phyloP scores from a whole-genome alignment of 2,329 filamentous ascomycete genomes.

The Neurospora sp. region DNA sequence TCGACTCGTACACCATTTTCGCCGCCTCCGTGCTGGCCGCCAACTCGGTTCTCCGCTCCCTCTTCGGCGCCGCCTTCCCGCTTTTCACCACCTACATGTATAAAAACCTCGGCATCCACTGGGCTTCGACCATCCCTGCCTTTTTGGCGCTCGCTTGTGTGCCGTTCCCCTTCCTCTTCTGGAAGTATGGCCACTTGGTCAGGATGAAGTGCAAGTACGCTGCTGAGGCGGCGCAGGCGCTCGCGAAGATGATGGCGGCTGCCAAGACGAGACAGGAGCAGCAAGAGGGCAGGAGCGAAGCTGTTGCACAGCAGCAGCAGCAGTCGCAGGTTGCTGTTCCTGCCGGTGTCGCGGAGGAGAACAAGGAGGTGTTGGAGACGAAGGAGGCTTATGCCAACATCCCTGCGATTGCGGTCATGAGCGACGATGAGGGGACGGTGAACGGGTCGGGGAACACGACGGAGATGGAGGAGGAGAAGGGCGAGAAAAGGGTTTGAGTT shows the following conservation, averaged over 20 bases:
- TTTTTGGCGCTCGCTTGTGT: constrained; percentile 65
- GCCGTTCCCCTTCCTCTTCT: constrained; percentile 68
- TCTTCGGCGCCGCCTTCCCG: constrained; percentile 65
- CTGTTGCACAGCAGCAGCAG: neutral
- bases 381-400: neutral
- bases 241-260: constrained; percentile 31
- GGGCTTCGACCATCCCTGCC: constrained; percentile 64
- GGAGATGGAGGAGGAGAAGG: constrained; percentile 1
- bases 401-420: constrained; percentile 2
- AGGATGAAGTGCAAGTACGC: constrained; percentile 61
- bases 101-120: constrained; percentile 57
- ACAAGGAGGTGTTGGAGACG: constrained; percentile 1
- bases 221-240: constrained; percentile 53
- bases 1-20: constrained; percentile 65
- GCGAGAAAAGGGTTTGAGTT: neutral
- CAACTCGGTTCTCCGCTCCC: constrained; percentile 59
- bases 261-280: neutral
- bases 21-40: constrained; percentile 67
- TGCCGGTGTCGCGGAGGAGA: neutral
- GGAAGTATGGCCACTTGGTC: constrained; percentile 57
- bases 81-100: constrained; percentile 59
- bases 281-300: neutral
- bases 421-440: constrained; percentile 15
- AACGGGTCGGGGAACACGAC: constrained; percentile 2
- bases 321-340: neutral